A percentile compares a stretch with the other conserved stretches of the same genome.
Conservation (phyloP, 257 asterid genomes). For the Solanum chiquidenum region DNA sequence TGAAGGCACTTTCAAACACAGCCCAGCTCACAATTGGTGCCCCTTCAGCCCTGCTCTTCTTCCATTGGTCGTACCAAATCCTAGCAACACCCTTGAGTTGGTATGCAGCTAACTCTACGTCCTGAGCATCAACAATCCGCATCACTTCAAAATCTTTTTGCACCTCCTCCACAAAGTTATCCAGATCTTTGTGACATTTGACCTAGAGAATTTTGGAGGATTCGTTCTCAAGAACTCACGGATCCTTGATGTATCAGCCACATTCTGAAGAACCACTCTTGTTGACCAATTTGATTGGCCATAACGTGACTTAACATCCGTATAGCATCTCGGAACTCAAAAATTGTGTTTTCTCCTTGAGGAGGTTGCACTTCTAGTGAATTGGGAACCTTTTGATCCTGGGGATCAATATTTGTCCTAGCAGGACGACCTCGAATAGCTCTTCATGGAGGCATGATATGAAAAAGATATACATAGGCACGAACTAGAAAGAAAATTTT, state of each 20-base stretch:
- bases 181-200: neutral
- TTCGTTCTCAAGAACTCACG: neutral
- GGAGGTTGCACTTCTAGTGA: neutral
- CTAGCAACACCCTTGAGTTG: neutral
- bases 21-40: too few relatives aligned
- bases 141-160: rapidly evolving
- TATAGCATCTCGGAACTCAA: neutral
- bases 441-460: neutral
- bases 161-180: neutral
- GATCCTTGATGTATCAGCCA: neutral
- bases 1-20: too few relatives aligned
- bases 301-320: too few relatives aligned
- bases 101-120: neutral
- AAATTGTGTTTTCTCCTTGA: too few relatives aligned
- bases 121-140: too few relatives aligned
- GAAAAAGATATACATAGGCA: neutral
- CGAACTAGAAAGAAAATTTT: neutral
- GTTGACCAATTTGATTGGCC: neutral
- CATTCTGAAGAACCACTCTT: neutral
- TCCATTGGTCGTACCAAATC: too few relatives aligned
- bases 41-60: too few relatives aligned
- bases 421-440: neutral
- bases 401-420: neutral
- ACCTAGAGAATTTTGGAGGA: neutral
- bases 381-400: neutral